Percentiles rank a stretch among this genome's conserved stretches.
Evolutionary conservation across 129 eudicot genomes (phyloP).

Genomic region (Daucus carota): DNA sequence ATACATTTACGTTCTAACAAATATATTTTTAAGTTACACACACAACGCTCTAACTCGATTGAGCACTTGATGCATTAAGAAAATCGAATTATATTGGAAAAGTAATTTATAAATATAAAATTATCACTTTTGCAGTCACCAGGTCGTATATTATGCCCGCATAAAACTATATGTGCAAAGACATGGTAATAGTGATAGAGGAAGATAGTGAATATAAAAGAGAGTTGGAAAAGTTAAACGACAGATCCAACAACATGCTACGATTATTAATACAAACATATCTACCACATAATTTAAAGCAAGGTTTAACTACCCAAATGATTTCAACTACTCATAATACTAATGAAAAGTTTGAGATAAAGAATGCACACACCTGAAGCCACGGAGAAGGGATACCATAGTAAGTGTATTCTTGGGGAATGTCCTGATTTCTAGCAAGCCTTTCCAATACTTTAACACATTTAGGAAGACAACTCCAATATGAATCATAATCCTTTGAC

Average conservation of each 20-base stretch:
- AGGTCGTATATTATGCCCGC: not conserved
- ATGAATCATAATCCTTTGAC: conserved; percentile 81
- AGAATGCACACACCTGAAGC: conserved; percentile 78
- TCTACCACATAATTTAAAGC: not conserved
- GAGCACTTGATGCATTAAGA: not conserved
- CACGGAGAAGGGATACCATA: conserved; percentile 99
- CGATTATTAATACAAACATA: not conserved
- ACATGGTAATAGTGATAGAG: not conserved
- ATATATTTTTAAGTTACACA: not conserved
- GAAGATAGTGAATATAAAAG: not conserved
- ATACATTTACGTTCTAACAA: not conserved
- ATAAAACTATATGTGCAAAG: not conserved
- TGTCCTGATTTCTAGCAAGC: conserved; percentile 92
- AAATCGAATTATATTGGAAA: not conserved
- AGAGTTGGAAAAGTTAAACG: not conserved
- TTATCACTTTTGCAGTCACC: not conserved
- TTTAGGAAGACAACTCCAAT: conserved; percentile 97
- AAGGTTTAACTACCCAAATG: not conserved
- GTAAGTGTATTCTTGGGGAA: conserved; percentile 94
- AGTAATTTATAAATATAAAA: not conserved
- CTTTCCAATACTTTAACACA: conserved; percentile 93
- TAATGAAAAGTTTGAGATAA: conserved; percentile 10
- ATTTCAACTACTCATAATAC: not conserved
- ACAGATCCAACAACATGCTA: not conserved
- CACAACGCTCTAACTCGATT: not conserved